These are phyloP conservation scores for Yarrowia alimentaria DNA, from an alignment of 805 yeast species.

Conservation along the genomic window DNA sequence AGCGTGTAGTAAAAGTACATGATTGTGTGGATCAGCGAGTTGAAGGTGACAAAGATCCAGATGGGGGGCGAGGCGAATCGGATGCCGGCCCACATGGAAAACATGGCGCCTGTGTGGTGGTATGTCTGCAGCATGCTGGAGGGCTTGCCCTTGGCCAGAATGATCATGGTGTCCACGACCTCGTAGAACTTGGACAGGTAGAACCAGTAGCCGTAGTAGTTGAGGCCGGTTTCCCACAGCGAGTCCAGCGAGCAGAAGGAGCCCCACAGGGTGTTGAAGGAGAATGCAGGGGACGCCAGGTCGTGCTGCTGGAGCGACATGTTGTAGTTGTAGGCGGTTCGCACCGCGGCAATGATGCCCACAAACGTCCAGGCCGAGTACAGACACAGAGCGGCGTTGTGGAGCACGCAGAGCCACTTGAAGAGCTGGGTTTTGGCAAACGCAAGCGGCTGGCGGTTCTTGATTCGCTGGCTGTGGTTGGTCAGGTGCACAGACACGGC, in stretches of 20 bases:
- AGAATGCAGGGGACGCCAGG: conserved; percentile 65
- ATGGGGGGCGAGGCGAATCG: conserved; percentile 70
- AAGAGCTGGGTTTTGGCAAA: conserved; percentile 49
- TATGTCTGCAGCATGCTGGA: conserved; percentile 67
- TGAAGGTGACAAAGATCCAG: conserved; percentile 77
- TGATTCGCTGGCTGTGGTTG: conserved; percentile 49
- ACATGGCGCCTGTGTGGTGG: conserved; percentile 78
- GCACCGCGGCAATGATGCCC: conserved; percentile 58
- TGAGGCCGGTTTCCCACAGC: conserved; percentile 54
- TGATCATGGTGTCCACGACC: conserved; percentile 65
- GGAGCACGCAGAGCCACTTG: conserved; percentile 56
- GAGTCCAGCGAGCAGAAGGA: conserved; percentile 64
- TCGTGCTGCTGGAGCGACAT: no score
- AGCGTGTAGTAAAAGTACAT: conserved; percentile 71
- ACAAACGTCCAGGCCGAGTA: conserved; percentile 69
- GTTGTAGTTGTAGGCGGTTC: conserved; percentile 39
- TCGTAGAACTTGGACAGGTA: conserved; percentile 71
- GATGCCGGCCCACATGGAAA: conserved; percentile 79
- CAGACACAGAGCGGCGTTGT: conserved; percentile 59
- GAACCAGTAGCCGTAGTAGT: conserved; percentile 62
- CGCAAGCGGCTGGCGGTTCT: conserved; percentile 50
- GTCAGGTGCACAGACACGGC: conserved; percentile 56
- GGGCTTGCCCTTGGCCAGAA: conserved; percentile 64
- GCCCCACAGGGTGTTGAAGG: conserved; percentile 78
- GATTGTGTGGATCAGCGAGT: conserved; percentile 71